These are phyloP conservation scores for Vitis hybrid DNA, from an alignment of 177 flowering plant species.

Conservation along the genomic window DNA sequence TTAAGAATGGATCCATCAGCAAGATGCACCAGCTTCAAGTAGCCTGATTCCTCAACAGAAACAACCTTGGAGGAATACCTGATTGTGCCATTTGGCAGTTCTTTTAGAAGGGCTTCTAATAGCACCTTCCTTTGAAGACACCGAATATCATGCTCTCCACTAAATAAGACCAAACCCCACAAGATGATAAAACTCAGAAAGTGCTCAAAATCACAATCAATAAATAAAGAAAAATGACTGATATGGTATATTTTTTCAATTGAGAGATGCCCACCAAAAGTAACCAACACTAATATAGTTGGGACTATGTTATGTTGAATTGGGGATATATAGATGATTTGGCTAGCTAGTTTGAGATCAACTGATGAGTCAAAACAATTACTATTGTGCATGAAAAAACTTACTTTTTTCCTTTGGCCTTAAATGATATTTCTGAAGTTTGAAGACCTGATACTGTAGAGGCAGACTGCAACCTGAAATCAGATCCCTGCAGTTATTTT, in stretches of 20 bases:
- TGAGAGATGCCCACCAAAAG: too few species aligned
- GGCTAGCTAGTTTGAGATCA: background rate
- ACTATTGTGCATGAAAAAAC: background rate
- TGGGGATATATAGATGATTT: background rate
- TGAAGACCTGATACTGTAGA: conserved; percentile 21
- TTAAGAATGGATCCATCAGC: conserved; percentile 66
- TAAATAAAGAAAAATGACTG: background rate
- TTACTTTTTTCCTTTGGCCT: conserved; percentile 21
- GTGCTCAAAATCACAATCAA: background rate
- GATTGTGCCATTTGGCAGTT: conserved; percentile 67
- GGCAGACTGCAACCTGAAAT: conserved; percentile 12
- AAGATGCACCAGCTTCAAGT: conserved; percentile 58
- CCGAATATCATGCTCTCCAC: conserved; percentile 33
- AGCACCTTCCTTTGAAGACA: conserved; percentile 47
- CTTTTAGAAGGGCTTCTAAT: conserved; percentile 55
- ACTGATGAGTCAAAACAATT: background rate
- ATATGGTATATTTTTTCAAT: too few species aligned
- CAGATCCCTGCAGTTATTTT: background rate
- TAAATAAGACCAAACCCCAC: conserved; percentile 6
- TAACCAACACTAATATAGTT: too few species aligned
- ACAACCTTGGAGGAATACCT: conserved; percentile 77
- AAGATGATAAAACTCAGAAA: background rate
- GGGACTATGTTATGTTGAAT: too few species aligned
- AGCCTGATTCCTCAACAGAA: conserved; percentile 49
- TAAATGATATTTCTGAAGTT: conserved; percentile 12